Base-by-base conservation (phyloP, 1,284 basidiomycete species). In the Marasmius tenuissimus region DNA sequence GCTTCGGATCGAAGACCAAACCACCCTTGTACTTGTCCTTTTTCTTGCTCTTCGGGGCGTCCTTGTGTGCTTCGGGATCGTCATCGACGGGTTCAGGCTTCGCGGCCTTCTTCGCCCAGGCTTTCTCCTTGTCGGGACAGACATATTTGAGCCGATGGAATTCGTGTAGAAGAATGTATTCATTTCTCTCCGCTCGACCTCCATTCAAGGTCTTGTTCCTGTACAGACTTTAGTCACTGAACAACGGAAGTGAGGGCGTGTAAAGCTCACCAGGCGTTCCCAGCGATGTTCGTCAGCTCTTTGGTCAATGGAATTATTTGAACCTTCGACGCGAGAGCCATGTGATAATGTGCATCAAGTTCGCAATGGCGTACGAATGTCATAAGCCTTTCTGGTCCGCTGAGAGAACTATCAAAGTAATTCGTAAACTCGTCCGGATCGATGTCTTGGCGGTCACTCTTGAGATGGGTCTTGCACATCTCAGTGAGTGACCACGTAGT, bases 11-110 rank as follows among this genome's bases (percentile, higher is more conserved):
- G 66, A 99, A 97, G 14, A 99, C 97, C 55, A 98, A 84, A 79
- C 97, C 97, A 72, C 97, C 97, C 76, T 98, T 97, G 81, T 96
- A 99, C 78, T 98, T 99, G 77, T 98, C 96, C 75, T 93, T 96
- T 57, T 84, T 80, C 20, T 76, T 78, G 10, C 78, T 76, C 70
- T 87, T 87, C 22, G 72, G 71, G 37, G 74, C 79, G 16, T 80
- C 80, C n/a, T 76, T 74, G 5, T 61, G 64, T 27, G 66, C 72
- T 37, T 70, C 72, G n/a, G 73, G 80, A 38, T 85, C 85, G 10
- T 85, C 86, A 14, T 91, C 88, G 22, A 88, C 85, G 5, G 81
- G 81, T 66, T 91, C 90, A 20, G 78, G 80, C 63, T 90, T 89
- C 52, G 83, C 79, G 1, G 76, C 78, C 73, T 91, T 93, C 78